These are phyloP conservation scores for Melastoma malabathricum DNA, from an alignment of 345 rosid genomes.

Conservation along the genomic window DNA sequence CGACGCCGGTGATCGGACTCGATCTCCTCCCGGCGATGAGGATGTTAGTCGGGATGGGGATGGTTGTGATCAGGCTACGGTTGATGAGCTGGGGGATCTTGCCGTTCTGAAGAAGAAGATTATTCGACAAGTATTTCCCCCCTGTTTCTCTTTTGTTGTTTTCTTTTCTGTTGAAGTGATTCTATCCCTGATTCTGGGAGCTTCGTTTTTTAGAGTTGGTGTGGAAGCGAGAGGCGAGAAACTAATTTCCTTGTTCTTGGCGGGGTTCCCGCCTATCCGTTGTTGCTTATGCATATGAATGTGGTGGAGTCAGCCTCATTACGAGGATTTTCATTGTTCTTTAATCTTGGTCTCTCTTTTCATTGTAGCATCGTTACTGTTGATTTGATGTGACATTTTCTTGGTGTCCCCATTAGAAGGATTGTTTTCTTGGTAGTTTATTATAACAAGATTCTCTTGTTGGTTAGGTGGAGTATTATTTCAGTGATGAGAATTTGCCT, in stretches of 20 bases:
- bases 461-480: constrained; percentile 80
- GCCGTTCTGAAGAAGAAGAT: constrained; percentile 55
- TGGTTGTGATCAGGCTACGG: constrained; percentile 9
- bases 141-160: not conserved
- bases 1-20: constrained; percentile 11
- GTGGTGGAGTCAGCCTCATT: too few relatives aligned
- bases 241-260: too few relatives aligned
- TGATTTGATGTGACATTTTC: not conserved
- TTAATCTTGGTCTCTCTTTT: not conserved
- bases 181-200: not conserved
- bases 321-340: too few relatives aligned
- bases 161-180: not conserved
- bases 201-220: not conserved
- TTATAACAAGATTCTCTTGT: not conserved
- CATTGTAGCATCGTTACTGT: not conserved
- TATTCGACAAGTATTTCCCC: constrained; percentile 38
- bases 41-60: constrained; percentile 9
- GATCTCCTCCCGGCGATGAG: constrained; percentile 31
- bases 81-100: constrained; percentile 7
- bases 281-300: too few relatives aligned
- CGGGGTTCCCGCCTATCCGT: too few relatives aligned
- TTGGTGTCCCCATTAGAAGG: too few relatives aligned
- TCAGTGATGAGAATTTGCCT: constrained; percentile 81
- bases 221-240: too few relatives aligned
- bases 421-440: not conserved